phyloP scores from a whole-genome alignment of 371 early-diverging fungal species.

The Fennellomyces sp. region DNA sequence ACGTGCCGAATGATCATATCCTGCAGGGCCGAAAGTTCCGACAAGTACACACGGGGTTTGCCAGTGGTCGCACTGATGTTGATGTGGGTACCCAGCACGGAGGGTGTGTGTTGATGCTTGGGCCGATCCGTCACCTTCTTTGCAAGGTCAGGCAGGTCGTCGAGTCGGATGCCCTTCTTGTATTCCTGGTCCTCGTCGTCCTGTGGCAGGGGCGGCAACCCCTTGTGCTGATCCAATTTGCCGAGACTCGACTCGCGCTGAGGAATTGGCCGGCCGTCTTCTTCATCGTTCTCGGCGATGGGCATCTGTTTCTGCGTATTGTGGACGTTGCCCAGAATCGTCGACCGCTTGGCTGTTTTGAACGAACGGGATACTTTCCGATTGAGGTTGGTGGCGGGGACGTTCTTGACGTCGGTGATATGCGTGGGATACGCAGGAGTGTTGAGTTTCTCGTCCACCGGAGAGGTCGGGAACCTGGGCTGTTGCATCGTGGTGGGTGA shows the following conservation, averaged over 20 bases:
- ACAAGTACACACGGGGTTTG: constrained; percentile 56
- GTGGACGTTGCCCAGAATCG: constrained; percentile 38
- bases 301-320: neutral
- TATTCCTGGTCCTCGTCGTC: neutral
- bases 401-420: constrained; percentile 55
- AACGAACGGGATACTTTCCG: constrained; percentile 65
- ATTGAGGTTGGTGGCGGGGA: constrained; percentile 58
- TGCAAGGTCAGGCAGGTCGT: constrained; percentile 1
- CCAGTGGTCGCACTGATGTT: constrained; percentile 12
- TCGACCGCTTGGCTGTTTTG: constrained; percentile 58
- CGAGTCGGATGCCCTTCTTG: constrained; percentile 6
- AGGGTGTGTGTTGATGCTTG: neutral
- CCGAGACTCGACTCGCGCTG: constrained; percentile 38
- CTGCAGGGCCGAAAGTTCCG: constrained; percentile 86
- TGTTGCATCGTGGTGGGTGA: constrained; percentile 10
- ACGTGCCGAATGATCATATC: constrained; percentile 86
- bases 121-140: constrained; percentile 4
- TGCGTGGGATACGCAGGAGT: constrained; percentile 42
- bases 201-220: constrained; percentile 1
- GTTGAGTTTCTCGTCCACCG: constrained; percentile 19
- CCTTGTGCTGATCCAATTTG: constrained; percentile 32
- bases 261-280: constrained; percentile 17
- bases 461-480: neutral
- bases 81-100: neutral
- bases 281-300: constrained; percentile 7